Evolutionary conservation across 148 eudicot genomes (phyloP), one percentile per base, ranked within the genome.

Genomic region (Diospyros kaki): DNA sequence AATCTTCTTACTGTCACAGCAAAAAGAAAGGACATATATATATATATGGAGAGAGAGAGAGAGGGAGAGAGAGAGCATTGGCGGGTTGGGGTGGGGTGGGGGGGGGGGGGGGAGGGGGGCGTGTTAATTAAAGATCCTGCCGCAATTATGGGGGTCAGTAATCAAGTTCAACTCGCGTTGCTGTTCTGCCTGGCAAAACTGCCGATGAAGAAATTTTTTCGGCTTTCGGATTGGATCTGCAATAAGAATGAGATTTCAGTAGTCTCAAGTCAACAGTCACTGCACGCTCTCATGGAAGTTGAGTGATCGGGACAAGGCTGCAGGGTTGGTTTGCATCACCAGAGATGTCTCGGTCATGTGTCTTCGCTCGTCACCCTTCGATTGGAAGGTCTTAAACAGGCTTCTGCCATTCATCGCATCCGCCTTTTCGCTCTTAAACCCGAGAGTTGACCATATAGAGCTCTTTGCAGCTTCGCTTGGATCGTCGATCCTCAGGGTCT

Each of bases 301-400:
- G 50, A 81, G 68, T 40, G 98, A 89, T 76, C 98, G 77, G 8
- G 91, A 88, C 66, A 86, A 67, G 45, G 97, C 98, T 64, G 96
- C 97, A 59, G 97, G 97, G 78, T 95, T 95, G 10, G 96, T 85
- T 73, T 88, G 90, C 73, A 86, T 77, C 52, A 72, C 87, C 56
- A 72, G 64, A 9, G 87, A 75, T 7, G 77, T 79, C 9, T 75
- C 85, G 48, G 13, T 58, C 54, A 39, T 58, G 1, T 71, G 45
- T 18, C 59, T 65, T 50, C 38, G 78, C 38, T 69, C 70, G 4
- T 77, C 74, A 44, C 68, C 84, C 56, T 83, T 84, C 2, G 73
- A 40, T 55, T 73, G 82, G 15, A 79, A 62, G 4, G 79, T 86
- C 82, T 81, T 68, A 43, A 84, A 86, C 6, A 84, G 76, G 61